Evolutionary conservation across 371 early-diverging fungal genomes (phyloP).

Genomic region (Mortierella sp.): DNA sequence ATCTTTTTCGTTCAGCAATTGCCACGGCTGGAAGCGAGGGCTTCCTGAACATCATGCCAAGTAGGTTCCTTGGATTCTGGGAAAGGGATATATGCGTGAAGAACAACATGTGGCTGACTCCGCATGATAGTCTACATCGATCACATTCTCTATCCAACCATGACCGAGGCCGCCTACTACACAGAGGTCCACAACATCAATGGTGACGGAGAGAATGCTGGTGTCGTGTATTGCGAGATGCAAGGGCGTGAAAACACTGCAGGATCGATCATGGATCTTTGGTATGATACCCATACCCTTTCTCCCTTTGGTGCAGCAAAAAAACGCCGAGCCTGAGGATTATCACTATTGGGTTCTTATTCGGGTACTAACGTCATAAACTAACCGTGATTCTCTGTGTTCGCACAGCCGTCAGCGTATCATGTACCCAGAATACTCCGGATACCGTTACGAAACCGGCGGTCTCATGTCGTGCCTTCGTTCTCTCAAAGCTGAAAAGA

Average conservation of each 20-base stretch:
- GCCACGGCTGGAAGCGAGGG: constrained; percentile 76
- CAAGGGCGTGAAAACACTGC: constrained; percentile 58
- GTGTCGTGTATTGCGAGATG: constrained; percentile 61
- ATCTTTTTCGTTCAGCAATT: constrained; percentile 56
- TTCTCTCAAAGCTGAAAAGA: constrained; percentile 71
- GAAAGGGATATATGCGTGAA: too few species aligned
- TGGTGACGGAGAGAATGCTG: constrained; percentile 57
- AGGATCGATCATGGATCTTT: constrained; percentile 30
- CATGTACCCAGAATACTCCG: constrained; percentile 72
- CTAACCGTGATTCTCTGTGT: too few species aligned
- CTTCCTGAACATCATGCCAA: constrained; percentile 70
- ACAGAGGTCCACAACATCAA: constrained; percentile 68
- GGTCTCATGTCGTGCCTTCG: constrained; percentile 77
- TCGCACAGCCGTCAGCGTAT: constrained; percentile 62
- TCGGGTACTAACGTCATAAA: too few species aligned
- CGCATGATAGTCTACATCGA: constrained; percentile 65
- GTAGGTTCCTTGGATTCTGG: constrained; percentile 26
- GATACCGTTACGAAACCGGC: constrained; percentile 76
- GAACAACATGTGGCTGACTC: background rate
- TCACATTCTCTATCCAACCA: constrained; percentile 76
- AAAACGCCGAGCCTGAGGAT: too few species aligned
- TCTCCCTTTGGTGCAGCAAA: too few species aligned
- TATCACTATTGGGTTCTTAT: background rate
- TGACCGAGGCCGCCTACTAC: constrained; percentile 72
- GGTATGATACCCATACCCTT: constrained; percentile 25